Evolutionary conservation across 2,329 filamentous ascomycete genomes (phyloP).

Genomic region (Apiospora rasikravindrae): DNA sequence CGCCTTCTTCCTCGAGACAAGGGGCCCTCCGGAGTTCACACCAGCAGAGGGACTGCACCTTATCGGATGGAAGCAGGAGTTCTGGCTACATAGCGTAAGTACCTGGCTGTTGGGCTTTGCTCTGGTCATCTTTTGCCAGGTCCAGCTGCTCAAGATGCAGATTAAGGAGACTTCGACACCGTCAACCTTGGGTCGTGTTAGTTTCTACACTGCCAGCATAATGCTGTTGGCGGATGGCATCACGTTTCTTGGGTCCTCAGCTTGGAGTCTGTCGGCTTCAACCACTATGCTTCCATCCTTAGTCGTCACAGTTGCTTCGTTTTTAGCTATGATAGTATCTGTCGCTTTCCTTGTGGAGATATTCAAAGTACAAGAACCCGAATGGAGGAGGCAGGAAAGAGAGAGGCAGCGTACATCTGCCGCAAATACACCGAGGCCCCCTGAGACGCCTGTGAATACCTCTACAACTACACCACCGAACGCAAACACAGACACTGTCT

Average conservation of each 20-base stretch:
- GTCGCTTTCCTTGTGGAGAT: slow-evolving; percentile 65
- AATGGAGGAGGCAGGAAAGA: slow-evolving; percentile 51
- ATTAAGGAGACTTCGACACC: slow-evolving; percentile 71
- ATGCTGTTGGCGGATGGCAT: slow-evolving; percentile 69
- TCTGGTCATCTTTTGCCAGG: slow-evolving; percentile 63
- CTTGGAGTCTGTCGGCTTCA: slow-evolving; percentile 60
- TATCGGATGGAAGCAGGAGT: slow-evolving; percentile 64
- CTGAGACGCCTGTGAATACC: slow-evolving; percentile 23
- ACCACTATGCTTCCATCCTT: slow-evolving; percentile 63
- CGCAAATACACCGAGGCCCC: slow-evolving; percentile 29
- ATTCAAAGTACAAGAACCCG: slow-evolving; percentile 64
- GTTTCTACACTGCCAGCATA: slow-evolving; percentile 65
- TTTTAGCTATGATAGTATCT: slow-evolving; percentile 63
- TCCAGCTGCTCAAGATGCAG: slow-evolving; percentile 66
- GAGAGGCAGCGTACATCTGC: slow-evolving; percentile 35
- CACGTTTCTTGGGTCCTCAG: slow-evolving; percentile 60
- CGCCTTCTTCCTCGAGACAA: slow-evolving; percentile 68
- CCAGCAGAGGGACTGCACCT: slow-evolving; percentile 60
- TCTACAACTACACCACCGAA: slow-evolving; percentile 24
- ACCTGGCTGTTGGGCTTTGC: slow-evolving; percentile 64
- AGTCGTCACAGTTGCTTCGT: slow-evolving; percentile 56
- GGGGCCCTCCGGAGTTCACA: slow-evolving; percentile 63
- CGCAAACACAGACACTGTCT: slow-evolving; percentile 23
- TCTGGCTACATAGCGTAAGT: slow-evolving; percentile 61
- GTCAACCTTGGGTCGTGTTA: slow-evolving; percentile 69